Percentiles rank a stretch among this genome's conserved stretches.
phyloP scores from a whole-genome alignment of 345 rosid species.

The Eucalyptus dawsonii region DNA sequence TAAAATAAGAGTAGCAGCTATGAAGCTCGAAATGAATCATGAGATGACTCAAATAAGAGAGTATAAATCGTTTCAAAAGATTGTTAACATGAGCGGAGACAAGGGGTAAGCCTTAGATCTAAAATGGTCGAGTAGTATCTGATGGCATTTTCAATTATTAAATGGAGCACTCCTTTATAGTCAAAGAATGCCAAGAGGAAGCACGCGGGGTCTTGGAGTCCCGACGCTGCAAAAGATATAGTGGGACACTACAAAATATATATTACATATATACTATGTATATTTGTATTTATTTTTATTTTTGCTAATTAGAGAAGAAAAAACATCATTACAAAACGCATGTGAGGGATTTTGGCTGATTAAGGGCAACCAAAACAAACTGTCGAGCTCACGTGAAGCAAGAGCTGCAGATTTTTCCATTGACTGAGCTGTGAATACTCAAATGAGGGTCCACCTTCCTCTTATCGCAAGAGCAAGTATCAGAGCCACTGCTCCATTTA shows the following conservation, averaged over 20 bases:
- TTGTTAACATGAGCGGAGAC: background rate
- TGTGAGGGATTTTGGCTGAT: background rate
- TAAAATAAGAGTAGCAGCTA: background rate
- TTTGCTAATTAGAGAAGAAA: background rate
- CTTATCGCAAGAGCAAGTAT: background rate
- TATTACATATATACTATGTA: background rate
- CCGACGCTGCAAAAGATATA: background rate
- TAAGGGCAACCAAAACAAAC: background rate
- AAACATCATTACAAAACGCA: background rate
- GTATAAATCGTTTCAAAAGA: background rate
- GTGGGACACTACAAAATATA: background rate
- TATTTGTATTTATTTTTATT: background rate
- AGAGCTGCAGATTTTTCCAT: background rate
- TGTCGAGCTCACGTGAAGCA: background rate
- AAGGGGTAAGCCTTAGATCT: background rate
- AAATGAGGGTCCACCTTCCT: background rate
- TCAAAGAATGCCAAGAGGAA: background rate
- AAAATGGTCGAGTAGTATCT: background rate
- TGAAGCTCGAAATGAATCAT: background rate
- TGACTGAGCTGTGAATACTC: background rate
- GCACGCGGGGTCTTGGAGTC: background rate
- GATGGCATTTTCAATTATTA: background rate
- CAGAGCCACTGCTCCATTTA: background rate
- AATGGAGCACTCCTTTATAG: background rate
- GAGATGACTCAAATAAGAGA: background rate